Evolutionary conservation across 371 early-diverging fungal genomes (phyloP).

Genomic region (Mucor irregularis): DNA sequence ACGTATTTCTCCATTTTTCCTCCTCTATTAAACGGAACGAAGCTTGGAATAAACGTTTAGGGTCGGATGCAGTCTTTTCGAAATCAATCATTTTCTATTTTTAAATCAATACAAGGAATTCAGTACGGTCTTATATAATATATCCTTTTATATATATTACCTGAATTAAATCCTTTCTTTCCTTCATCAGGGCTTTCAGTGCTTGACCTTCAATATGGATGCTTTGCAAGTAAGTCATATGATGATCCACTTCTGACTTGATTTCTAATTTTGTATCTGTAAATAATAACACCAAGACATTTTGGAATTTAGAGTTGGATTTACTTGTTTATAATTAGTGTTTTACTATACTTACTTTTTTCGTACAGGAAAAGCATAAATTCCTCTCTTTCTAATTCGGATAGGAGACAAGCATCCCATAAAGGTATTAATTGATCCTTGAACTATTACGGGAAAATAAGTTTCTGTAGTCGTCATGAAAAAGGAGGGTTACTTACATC

Average conservation of each 20-base stretch:
- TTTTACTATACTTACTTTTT: conserved; percentile 39
- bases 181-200: conserved; percentile 56
- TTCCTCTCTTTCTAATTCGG: conserved; percentile 45
- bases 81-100: conserved; percentile 73
- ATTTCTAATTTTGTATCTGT: conserved; percentile 23
- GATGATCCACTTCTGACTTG: conserved; percentile 33
- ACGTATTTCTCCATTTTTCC: conserved; percentile 85
- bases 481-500: conserved; percentile 18
- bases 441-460: conserved; percentile 25
- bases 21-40: conserved; percentile 86
- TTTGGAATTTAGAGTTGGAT: neutral
- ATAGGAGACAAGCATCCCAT: conserved; percentile 51
- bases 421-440: conserved; percentile 32
- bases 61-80: conserved; percentile 87
- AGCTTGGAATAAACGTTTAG: conserved; percentile 75
- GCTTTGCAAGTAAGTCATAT: conserved; percentile 41
- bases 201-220: conserved; percentile 39
- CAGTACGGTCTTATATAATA: neutral
- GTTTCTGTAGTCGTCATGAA: neutral
- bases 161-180: conserved; percentile 60
- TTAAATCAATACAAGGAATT: neutral
- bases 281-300: conserved; percentile 3
- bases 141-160: conserved; percentile 23
- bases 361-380: conserved; percentile 45
- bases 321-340: neutral